Percentiles rank a stretch among this genome's conserved stretches.
Evolutionary conservation across 768 basidiomycete genomes (phyloP).

Genomic region (Suillus placidus): DNA sequence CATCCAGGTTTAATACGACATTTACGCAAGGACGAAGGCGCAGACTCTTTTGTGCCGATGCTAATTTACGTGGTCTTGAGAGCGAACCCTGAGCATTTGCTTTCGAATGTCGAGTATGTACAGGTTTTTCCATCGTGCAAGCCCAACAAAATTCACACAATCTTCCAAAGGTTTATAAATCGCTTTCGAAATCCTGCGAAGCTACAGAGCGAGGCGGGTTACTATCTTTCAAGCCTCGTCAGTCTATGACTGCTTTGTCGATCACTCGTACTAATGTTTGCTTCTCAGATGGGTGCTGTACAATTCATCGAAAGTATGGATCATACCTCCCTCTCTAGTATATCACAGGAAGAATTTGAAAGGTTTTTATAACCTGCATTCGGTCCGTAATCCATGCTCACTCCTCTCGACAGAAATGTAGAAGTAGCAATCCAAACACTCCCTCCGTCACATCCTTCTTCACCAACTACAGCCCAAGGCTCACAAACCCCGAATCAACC

Average conservation of each 20-base stretch:
- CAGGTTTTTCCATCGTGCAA: neutral
- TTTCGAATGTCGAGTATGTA: slow-evolving; percentile 93
- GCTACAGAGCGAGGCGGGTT: slow-evolving; percentile 93
- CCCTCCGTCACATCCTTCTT: slow-evolving; percentile 30
- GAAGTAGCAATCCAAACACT: slow-evolving; percentile 59
- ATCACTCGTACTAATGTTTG: slow-evolving; percentile 1
- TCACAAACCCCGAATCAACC: slow-evolving; percentile 42
- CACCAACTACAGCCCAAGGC: slow-evolving; percentile 36
- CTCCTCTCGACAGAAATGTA: slow-evolving; percentile 48
- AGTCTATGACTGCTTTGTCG: slow-evolving; percentile 25
- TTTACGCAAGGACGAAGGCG: slow-evolving; percentile 79
- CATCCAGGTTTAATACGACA: slow-evolving; percentile 83
- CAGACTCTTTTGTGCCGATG: slow-evolving; percentile 93
- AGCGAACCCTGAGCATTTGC: slow-evolving; percentile 90
- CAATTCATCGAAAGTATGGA: slow-evolving; percentile 99
- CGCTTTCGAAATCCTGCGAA: slow-evolving; percentile 90
- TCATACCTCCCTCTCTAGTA: slow-evolving; percentile 90
- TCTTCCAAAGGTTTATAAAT: slow-evolving; percentile 77
- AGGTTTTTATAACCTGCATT: slow-evolving; percentile 41
- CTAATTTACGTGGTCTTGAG: slow-evolving; percentile 92
- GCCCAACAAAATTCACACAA: neutral
- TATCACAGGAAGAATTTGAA: slow-evolving; percentile 93
- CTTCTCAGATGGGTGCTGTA: slow-evolving; percentile 85
- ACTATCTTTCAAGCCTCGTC: slow-evolving; percentile 95
- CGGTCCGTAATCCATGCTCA: slow-evolving; percentile 14